Conservation (phyloP, 1,139 yeast species). For the Sugiyamaella novakii region DNA sequence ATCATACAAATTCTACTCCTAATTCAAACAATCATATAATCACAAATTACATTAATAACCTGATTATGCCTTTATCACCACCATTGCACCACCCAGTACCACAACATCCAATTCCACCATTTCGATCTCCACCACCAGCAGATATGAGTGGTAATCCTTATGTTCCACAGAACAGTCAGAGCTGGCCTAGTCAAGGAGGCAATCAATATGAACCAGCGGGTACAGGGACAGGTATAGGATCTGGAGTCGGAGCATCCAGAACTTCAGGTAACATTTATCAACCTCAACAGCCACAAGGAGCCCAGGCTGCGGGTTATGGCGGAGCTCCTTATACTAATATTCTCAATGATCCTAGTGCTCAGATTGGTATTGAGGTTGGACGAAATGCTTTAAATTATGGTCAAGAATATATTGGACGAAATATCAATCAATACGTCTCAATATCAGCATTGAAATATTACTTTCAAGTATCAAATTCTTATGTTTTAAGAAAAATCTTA, state of each 20-base stretch:
- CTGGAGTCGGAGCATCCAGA: background rate
- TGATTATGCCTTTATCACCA: conserved; percentile 36
- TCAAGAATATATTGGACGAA: conserved; percentile 74
- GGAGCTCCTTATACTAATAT: conserved; percentile 43
- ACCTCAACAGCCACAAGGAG: conserved; percentile 22
- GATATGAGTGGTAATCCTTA: conserved; percentile 31
- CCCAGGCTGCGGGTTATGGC: conserved; percentile 21
- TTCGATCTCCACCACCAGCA: conserved; percentile 43
- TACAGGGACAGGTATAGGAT: too few species aligned
- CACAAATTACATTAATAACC: too few species aligned
- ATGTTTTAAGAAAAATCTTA: conserved; percentile 72
- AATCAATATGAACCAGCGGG: conserved; percentile 17
- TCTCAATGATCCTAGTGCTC: conserved; percentile 77
- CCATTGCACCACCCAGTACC: conserved; percentile 52
- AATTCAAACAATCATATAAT: too few species aligned
- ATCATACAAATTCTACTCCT: too few species aligned
- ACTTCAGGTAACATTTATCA: conserved; percentile 13
- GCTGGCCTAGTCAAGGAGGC: conserved; percentile 18
- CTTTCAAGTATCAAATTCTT: conserved; percentile 88
- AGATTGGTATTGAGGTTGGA: conserved; percentile 88
- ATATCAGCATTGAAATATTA: conserved; percentile 68
- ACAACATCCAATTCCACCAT: conserved; percentile 49
- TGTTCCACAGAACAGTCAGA: conserved; percentile 21
- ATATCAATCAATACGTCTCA: conserved; percentile 44
- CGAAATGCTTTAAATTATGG: conserved; percentile 72